phyloP scores from a whole-genome alignment of 148 eudicot genomes.

The Camellia granthamiana region DNA sequence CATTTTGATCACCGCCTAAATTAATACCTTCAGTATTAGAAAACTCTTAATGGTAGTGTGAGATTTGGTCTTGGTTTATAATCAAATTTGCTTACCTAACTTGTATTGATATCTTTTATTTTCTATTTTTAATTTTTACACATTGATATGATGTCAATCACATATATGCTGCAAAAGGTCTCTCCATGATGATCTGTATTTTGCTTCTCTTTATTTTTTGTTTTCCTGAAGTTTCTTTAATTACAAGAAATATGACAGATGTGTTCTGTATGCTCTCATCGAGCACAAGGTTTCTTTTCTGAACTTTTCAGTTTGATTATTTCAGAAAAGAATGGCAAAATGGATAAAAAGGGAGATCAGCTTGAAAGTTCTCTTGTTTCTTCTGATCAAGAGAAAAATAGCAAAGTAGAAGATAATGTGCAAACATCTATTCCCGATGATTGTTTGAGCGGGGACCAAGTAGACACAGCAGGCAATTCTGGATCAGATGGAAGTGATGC shows the following conservation, averaged over 20 bases:
- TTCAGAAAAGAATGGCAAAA: conserved; percentile 29
- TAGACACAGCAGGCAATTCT: conserved; percentile 24
- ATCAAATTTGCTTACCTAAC: no score
- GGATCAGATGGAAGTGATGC: conserved; percentile 35
- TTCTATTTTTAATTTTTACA: background rate
- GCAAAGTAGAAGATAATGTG: conserved; percentile 13
- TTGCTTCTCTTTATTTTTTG: background rate
- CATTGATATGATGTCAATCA: background rate
- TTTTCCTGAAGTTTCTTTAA: background rate
- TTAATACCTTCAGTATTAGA: background rate
- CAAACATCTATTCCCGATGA: conserved; percentile 16
- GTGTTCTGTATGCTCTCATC: background rate
- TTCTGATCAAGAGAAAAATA: conserved; percentile 16
- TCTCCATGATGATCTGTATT: background rate
- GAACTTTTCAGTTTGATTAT: conserved; percentile 1
- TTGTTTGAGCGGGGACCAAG: conserved; percentile 22
- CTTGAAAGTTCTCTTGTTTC: conserved; percentile 10
- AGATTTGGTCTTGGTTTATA: background rate
- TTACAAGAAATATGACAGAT: background rate
- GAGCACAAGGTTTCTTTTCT: background rate
- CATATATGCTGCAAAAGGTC: background rate
- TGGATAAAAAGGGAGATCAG: conserved; percentile 23
- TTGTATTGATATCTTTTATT: no score
- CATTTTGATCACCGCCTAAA: background rate
- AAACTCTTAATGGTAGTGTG: background rate